phyloP scores from a whole-genome alignment of 2,329 filamentous ascomycete genomes.

The Thelonectria olida region DNA sequence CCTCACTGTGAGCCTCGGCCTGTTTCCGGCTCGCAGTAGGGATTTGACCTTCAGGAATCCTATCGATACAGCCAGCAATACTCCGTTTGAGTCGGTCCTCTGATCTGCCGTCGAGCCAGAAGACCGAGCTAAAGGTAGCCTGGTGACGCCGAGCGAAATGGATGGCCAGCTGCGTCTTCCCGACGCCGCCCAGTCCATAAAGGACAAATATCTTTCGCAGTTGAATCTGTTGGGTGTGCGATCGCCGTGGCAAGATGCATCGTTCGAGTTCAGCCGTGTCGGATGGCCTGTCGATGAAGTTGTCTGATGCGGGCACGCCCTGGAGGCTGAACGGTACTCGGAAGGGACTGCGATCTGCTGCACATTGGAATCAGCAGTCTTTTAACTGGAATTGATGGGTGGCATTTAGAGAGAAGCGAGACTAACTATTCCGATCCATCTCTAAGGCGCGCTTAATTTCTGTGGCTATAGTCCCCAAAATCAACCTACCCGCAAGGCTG shows the following conservation, averaged over 20 bases:
- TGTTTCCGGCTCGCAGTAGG: not conserved
- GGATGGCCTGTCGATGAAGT: not conserved
- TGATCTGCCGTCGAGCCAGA: constrained; percentile 9
- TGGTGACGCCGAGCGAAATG: not conserved
- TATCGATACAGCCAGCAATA: not conserved
- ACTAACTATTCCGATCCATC: too few relatives aligned
- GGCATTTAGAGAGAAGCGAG: too few relatives aligned
- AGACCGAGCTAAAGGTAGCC: not conserved
- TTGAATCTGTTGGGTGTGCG: not conserved
- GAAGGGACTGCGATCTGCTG: too few relatives aligned
- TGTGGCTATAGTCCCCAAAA: too few relatives aligned
- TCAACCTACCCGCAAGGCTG: too few relatives aligned
- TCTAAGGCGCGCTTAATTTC: too few relatives aligned
- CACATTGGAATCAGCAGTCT: too few relatives aligned
- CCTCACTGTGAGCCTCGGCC: constrained; percentile 3
- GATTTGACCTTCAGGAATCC: not conserved
- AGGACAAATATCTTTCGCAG: not conserved
- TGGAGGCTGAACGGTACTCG: not conserved
- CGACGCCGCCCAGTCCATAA: not conserved
- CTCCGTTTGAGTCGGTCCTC: constrained; percentile 2
- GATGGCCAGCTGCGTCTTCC: not conserved
- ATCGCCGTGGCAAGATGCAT: not conserved
- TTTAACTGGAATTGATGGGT: too few relatives aligned
- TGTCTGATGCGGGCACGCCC: not conserved
- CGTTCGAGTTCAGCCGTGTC: not conserved